A percentile compares a stretch with the other conserved stretches of the same genome.
Evolutionary conservation across 805 yeast species (phyloP).

Genomic region (Nakazawaea sp.): DNA sequence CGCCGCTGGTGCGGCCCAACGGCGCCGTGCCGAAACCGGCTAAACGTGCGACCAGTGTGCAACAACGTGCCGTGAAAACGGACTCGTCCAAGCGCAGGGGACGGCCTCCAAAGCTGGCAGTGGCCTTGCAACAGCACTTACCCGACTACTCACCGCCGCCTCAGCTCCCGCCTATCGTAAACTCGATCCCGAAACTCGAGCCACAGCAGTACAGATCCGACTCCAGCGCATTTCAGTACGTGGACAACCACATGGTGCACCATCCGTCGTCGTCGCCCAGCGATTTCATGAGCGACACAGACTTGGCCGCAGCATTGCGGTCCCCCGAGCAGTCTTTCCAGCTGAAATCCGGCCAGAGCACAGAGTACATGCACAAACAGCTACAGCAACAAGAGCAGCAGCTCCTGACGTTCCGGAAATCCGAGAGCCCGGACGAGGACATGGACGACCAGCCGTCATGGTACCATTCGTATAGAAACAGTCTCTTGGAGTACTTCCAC

Average conservation of each 20-base stretch:
- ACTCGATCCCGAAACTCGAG: constrained; percentile 3
- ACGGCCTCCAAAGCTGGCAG: constrained; percentile 19
- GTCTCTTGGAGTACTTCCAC: constrained; percentile 46
- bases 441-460: constrained; percentile 8
- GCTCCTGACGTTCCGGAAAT: neutral
- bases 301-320: constrained; percentile 35
- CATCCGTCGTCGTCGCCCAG: constrained; percentile 38
- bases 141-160: constrained; percentile 7
- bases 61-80: too few relatives aligned
- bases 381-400: constrained; percentile 3
- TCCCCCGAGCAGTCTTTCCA: constrained; percentile 11
- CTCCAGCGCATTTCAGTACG: neutral
- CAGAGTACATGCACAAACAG: neutral
- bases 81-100: constrained; percentile 21
- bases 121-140: neutral
- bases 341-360: neutral
- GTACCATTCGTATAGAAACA: constrained; percentile 35
- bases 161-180: constrained; percentile 10
- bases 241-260: neutral
- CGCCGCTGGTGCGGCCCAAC: neutral
- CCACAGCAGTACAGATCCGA: neutral
- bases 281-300: constrained; percentile 48
- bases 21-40: too few relatives aligned
- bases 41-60: too few relatives aligned
- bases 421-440: neutral